A percentile compares a stretch with the other conserved stretches of the same genome.
These are phyloP conservation scores for Leptographium wingfieldii DNA, from an alignment of 2,329 filamentous ascomycete species.

Conservation along the genomic window DNA sequence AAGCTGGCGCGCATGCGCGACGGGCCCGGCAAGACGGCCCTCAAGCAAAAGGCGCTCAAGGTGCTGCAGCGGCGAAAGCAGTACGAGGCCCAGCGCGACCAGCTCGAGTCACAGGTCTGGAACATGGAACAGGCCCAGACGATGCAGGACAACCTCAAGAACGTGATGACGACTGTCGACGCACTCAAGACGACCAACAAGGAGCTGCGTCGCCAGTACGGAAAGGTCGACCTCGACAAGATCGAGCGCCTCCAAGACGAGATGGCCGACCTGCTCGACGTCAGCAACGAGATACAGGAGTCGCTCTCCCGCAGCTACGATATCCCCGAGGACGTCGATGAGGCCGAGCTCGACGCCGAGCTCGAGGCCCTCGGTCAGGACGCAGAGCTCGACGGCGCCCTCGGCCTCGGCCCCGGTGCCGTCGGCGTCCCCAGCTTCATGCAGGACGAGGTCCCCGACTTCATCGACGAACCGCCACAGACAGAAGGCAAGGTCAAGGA, in stretches of 20 bases:
- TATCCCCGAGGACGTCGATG: constrained; percentile 91
- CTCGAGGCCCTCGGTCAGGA: constrained; percentile 89
- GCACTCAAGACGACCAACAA: constrained; percentile 96
- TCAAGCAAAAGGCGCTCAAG: constrained; percentile 90
- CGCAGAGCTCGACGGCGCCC: constrained; percentile 63
- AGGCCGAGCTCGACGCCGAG: constrained; percentile 92
- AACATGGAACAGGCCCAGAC: constrained; percentile 98
- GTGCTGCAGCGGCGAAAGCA: constrained; percentile 86
- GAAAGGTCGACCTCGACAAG: constrained; percentile 93
- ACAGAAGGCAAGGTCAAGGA: constrained; percentile 13
- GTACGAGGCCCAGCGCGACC: constrained; percentile 88
- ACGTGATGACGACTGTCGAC: constrained; percentile 96
- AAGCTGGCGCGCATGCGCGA: constrained; percentile 90
- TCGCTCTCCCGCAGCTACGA: constrained; percentile 85
- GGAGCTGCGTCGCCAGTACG: constrained; percentile 83
- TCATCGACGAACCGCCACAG: constrained; percentile 77
- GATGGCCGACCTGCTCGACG: constrained; percentile 96
- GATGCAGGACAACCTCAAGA: constrained; percentile 98
- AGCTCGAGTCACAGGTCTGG: constrained; percentile 89
- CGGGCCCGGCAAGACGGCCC: constrained; percentile 80
- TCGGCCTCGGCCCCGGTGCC: constrained; percentile 31
- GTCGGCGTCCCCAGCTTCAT: constrained; percentile 69
- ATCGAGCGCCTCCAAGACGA: constrained; percentile 97
- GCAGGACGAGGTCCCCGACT: constrained; percentile 79
- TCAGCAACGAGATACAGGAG: constrained; percentile 97